phyloP scores from a whole-genome alignment of 2,329 filamentous ascomycete species.

The Biscogniauxia marginata region DNA sequence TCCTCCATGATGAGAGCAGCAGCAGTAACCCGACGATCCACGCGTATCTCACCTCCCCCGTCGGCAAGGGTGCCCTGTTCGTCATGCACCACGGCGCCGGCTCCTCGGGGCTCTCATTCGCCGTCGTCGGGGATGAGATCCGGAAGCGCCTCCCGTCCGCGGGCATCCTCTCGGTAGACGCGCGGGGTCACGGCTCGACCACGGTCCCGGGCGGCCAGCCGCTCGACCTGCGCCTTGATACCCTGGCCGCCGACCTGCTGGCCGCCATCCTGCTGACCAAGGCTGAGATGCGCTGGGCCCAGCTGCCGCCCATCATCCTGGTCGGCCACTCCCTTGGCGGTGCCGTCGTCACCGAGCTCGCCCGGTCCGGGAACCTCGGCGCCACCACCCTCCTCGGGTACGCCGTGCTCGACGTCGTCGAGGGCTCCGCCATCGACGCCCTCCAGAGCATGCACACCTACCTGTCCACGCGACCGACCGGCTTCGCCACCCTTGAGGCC shows the following conservation, averaged over 20 bases:
- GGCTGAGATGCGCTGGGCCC: conserved; percentile 67
- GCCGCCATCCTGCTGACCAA: conserved; percentile 68
- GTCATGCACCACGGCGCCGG: conserved; percentile 94
- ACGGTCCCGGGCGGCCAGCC: conserved; percentile 41
- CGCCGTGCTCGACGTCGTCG: conserved; percentile 90
- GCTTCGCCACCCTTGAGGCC: conserved; percentile 73
- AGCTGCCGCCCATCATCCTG: conserved; percentile 72
- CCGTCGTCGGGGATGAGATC: conserved; percentile 74
- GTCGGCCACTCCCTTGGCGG: conserved; percentile 93
- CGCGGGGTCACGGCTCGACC: conserved; percentile 80
- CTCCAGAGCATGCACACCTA: conserved; percentile 93
- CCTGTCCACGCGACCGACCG: conserved; percentile 73
- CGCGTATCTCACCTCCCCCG: conserved; percentile 82
- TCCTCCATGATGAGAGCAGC: conserved; percentile 53
- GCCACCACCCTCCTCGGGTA: conserved; percentile 72
- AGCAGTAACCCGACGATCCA: conserved; percentile 64
- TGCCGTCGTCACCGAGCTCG: conserved; percentile 83
- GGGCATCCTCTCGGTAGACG: conserved; percentile 82
- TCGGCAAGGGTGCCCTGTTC: conserved; percentile 74
- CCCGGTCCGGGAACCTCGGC: conserved; percentile 65
- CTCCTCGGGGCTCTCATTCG: conserved; percentile 90
- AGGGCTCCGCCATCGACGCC: conserved; percentile 93
- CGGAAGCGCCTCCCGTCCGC: conserved; percentile 73
- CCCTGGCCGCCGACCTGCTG: conserved; percentile 71
- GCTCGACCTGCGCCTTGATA: conserved; percentile 68